phyloP scores from a whole-genome alignment of 2,329 filamentous ascomycete species.

The Paecilomyces niveus region DNA sequence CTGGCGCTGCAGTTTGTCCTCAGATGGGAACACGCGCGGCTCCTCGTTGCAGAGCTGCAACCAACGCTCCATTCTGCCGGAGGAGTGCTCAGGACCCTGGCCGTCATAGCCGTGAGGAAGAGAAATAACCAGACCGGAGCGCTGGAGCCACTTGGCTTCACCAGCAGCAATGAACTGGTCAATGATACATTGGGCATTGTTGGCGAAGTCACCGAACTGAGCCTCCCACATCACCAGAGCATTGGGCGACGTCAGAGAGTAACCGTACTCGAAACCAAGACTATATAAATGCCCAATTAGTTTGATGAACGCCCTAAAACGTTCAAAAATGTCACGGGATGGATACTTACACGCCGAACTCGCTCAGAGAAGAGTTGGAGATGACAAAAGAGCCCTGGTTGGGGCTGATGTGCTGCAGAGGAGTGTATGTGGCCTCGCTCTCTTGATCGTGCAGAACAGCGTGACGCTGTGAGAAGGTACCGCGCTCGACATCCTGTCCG shows the following conservation, averaged over 20 bases:
- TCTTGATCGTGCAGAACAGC: slow-evolving; percentile 97
- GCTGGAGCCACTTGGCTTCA: slow-evolving; percentile 97
- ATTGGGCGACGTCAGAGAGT: slow-evolving; percentile 93
- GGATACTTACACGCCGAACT: slow-evolving; percentile 55
- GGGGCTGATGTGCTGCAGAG: slow-evolving; percentile 78
- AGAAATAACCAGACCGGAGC: slow-evolving; percentile 92
- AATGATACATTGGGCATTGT: slow-evolving; percentile 98
- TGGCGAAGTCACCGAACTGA: slow-evolving; percentile 98
- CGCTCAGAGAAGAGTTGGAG: slow-evolving; percentile 82
- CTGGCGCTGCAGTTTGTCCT: slow-evolving; percentile 87
- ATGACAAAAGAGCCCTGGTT: slow-evolving; percentile 96
- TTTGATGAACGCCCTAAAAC: background rate
- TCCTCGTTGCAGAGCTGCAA: slow-evolving; percentile 97
- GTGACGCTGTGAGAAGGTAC: slow-evolving; percentile 97
- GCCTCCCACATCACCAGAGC: slow-evolving; percentile 99
- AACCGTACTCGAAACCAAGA: slow-evolving; percentile 97
- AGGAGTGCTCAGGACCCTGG: slow-evolving; percentile 97
- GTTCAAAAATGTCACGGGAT: slow-evolving; percentile 16
- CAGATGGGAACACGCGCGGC: slow-evolving; percentile 80
- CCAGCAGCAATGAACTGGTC: slow-evolving; percentile 98
- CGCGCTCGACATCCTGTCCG: slow-evolving; percentile 97
- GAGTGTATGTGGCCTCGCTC: slow-evolving; percentile 85
- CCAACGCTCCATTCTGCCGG: slow-evolving; percentile 93
- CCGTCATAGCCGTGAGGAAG: slow-evolving; percentile 97
- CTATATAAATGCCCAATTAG: slow-evolving; percentile 51